A percentile compares a stretch with the other conserved stretches of the same genome.
Conservation (phyloP, 768 basidiomycete species). For the Mycena epipterygia region DNA sequence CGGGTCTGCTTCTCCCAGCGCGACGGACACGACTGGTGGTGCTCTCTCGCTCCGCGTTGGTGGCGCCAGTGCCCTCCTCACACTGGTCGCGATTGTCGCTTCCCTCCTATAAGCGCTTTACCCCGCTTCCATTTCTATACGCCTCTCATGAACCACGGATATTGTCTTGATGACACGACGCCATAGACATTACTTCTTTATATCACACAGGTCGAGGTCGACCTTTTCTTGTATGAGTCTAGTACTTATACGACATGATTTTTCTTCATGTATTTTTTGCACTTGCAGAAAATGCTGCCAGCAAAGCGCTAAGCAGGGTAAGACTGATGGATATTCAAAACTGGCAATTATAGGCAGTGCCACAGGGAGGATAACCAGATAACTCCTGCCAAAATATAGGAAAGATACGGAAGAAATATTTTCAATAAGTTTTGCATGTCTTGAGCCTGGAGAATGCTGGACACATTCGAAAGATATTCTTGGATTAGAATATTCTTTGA, state of each 20-base stretch:
- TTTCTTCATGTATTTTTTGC: neutral
- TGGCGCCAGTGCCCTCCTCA: constrained; percentile 48
- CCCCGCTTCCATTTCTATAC: constrained; percentile 35
- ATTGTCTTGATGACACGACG: constrained; percentile 30
- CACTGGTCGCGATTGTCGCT: constrained; percentile 48
- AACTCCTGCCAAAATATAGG: too few relatives aligned
- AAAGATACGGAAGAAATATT: too few relatives aligned
- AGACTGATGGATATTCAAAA: too few relatives aligned
- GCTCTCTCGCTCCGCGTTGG: constrained; percentile 48
- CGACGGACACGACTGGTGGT: constrained; percentile 41
- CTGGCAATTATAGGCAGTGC: too few relatives aligned
- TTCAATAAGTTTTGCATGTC: too few relatives aligned
- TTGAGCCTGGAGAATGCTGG: too few relatives aligned
- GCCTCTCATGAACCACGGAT: constrained; percentile 32
- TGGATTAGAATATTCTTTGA: too few relatives aligned
- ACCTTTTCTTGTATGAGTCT: constrained; percentile 30
- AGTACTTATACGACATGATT: constrained; percentile 6
- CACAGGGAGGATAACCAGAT: too few relatives aligned
- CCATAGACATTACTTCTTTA: constrained; percentile 15
- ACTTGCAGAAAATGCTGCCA: too few relatives aligned
- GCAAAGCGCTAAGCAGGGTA: too few relatives aligned
- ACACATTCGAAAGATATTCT: too few relatives aligned
- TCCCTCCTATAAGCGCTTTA: constrained; percentile 48
- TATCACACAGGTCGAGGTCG: constrained; percentile 29
- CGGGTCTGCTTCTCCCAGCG: constrained; percentile 39